Conservation (phyloP, 495 filamentous ascomycete genomes). For the Podospora tetraspora region DNA sequence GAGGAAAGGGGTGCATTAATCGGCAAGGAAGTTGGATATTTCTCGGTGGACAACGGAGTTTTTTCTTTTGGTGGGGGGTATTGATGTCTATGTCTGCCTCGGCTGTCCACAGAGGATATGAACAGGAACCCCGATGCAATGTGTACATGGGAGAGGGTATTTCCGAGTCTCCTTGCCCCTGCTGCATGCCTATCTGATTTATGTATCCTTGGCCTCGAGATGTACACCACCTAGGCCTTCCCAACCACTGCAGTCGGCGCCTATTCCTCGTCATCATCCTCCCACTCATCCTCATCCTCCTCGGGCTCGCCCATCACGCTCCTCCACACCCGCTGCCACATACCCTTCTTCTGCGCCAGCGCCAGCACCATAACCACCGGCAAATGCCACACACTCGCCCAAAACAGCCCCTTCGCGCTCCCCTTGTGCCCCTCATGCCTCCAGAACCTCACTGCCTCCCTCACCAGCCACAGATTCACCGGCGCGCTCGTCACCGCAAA, state of each 20-base stretch:
- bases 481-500: conserved; percentile 77
- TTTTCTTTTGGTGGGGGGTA: background rate
- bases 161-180: background rate
- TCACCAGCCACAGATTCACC: conserved; percentile 81
- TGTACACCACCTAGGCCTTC: background rate
- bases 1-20: no score
- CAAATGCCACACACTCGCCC: conserved; percentile 96
- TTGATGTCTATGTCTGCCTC: no score
- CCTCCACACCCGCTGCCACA: conserved; percentile 82
- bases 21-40: no score
- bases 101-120: no score
- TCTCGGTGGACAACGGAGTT: background rate
- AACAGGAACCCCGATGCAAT: background rate
- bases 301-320: conserved; percentile 54
- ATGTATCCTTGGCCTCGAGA: background rate
- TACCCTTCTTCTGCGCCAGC: conserved; percentile 88
- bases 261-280: conserved; percentile 21
- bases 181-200: background rate
- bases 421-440: conserved; percentile 70
- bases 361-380: conserved; percentile 87
- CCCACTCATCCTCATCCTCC: conserved; percentile 44
- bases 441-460: conserved; percentile 81
- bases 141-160: background rate
- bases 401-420: conserved; percentile 80
- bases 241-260: background rate